Evolutionary conservation across 2,329 filamentous ascomycete genomes (phyloP).

Genomic region (Dactylellina drechsleri): DNA sequence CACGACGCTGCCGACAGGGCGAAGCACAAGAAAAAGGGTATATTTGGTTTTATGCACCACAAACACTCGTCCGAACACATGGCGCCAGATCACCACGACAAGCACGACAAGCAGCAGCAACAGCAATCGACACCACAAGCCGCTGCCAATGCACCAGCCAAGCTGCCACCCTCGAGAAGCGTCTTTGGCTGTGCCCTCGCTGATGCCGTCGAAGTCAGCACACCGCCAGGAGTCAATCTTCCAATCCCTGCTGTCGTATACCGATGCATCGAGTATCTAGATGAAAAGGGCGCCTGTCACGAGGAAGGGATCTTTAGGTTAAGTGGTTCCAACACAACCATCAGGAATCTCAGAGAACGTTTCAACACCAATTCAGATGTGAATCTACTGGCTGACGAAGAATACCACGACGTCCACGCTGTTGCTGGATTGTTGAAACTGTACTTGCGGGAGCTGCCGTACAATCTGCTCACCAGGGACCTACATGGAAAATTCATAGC

Average conservation of each 20-base stretch:
- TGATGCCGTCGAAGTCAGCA: constrained; percentile 84
- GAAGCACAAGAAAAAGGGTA: constrained; percentile 72
- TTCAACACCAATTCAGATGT: constrained; percentile 95
- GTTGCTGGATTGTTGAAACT: constrained; percentile 93
- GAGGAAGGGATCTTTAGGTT: constrained; percentile 98
- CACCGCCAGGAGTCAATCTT: constrained; percentile 76
- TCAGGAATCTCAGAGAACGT: constrained; percentile 87
- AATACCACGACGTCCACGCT: constrained; percentile 94
- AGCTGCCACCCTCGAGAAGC: constrained; percentile 56
- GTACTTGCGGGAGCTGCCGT: constrained; percentile 90
- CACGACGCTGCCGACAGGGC: constrained; percentile 72
- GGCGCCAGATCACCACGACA: constrained; percentile 13
- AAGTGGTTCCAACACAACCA: constrained; percentile 94
- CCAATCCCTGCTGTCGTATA: constrained; percentile 92
- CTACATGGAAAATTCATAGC: constrained; percentile 88
- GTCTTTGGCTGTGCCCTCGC: constrained; percentile 86
- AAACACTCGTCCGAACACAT: constrained; percentile 71
- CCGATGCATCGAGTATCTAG: constrained; percentile 91
- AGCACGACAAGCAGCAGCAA: background rate
- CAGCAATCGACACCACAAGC: constrained; percentile 1
- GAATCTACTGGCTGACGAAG: constrained; percentile 81
- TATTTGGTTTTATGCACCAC: constrained; percentile 71
- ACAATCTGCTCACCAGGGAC: constrained; percentile 89
- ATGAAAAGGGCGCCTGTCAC: constrained; percentile 78
- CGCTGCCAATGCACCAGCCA: constrained; percentile 43